Evolutionary conservation across 2,329 filamentous ascomycete genomes (phyloP).

Genomic region (Neofusicoccum ribis): DNA sequence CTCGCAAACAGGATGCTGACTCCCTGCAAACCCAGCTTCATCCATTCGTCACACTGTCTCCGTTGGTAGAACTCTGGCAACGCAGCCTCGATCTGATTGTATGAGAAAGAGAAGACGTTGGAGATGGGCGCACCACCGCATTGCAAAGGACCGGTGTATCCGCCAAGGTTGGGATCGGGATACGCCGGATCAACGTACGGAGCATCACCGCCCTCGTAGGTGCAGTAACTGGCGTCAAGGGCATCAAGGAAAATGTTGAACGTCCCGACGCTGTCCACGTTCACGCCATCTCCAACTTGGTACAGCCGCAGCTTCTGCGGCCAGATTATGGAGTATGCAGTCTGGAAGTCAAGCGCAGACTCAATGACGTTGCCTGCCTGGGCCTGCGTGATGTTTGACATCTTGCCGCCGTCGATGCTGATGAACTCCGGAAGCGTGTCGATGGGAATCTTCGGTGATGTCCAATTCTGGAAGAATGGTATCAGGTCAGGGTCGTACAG

Average conservation of each 20-base stretch:
- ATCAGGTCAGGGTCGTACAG: conserved; percentile 32
- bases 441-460: conserved; percentile 34
- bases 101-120: conserved; percentile 59
- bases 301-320: conserved; percentile 23
- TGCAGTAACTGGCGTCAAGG: conserved; percentile 54
- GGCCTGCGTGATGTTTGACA: conserved; percentile 3
- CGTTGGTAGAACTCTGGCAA: conserved; percentile 57
- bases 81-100: conserved; percentile 56
- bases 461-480: conserved; percentile 39
- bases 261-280: conserved; percentile 9
- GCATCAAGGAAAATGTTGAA: conserved; percentile 41
- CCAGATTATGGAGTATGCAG: conserved; percentile 23
- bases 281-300: conserved; percentile 22
- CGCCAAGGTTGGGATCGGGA: conserved; percentile 49
- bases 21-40: conserved; percentile 51
- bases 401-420: conserved; percentile 48
- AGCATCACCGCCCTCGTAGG: conserved; percentile 48
- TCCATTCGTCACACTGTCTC: conserved; percentile 33
- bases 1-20: conserved; percentile 51
- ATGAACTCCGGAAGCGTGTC: conserved; percentile 48
- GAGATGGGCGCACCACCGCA: conserved; percentile 55
- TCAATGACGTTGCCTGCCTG: conserved; percentile 15
- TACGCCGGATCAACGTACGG: conserved; percentile 53
- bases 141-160: conserved; percentile 50
- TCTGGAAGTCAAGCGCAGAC: conserved; percentile 23